Conservation (phyloP, 495 filamentous ascomycete species). For the Penicillium longicatenatum region DNA sequence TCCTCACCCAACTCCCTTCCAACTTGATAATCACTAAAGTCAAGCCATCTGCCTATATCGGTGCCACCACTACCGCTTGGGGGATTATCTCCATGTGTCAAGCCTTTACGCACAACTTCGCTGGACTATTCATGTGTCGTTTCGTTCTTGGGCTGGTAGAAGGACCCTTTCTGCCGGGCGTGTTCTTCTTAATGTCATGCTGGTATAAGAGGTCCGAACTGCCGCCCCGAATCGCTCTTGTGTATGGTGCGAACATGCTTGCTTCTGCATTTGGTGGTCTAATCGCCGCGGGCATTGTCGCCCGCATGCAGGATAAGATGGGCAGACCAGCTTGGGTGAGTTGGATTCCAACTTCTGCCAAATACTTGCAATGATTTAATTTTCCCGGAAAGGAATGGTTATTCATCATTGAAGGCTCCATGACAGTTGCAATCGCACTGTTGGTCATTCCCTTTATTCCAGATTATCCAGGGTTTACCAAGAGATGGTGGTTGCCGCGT, state of each 20-base stretch:
- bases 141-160: slow-evolving; percentile 13
- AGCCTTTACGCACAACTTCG: slow-evolving; percentile 13
- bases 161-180: slow-evolving; percentile 14
- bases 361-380: too few species aligned
- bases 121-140: slow-evolving; percentile 10
- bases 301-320: slow-evolving; percentile 14
- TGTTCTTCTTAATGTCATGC: slow-evolving; percentile 51
- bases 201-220: slow-evolving; percentile 60
- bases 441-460: slow-evolving; percentile 12
- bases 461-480: slow-evolving; percentile 8
- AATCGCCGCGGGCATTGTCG: slow-evolving; percentile 50
- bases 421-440: slow-evolving; percentile 11
- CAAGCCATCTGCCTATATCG: slow-evolving; percentile 14
- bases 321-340: slow-evolving; percentile 17
- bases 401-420: slow-evolving; percentile 15
- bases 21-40: slow-evolving; percentile 13
- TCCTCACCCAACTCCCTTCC: slow-evolving; percentile 13
- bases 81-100: slow-evolving; percentile 15
- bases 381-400: slow-evolving; percentile 10
- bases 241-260: slow-evolving; percentile 58
- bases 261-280: slow-evolving; percentile 59
- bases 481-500: slow-evolving; percentile 11
- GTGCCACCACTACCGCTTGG: slow-evolving; percentile 7
- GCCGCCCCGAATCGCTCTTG: slow-evolving; percentile 48
- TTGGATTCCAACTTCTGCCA: not conserved